Evolutionary conservation across 2,329 filamentous ascomycete species (phyloP).

Genomic region (Nemania sp.): DNA sequence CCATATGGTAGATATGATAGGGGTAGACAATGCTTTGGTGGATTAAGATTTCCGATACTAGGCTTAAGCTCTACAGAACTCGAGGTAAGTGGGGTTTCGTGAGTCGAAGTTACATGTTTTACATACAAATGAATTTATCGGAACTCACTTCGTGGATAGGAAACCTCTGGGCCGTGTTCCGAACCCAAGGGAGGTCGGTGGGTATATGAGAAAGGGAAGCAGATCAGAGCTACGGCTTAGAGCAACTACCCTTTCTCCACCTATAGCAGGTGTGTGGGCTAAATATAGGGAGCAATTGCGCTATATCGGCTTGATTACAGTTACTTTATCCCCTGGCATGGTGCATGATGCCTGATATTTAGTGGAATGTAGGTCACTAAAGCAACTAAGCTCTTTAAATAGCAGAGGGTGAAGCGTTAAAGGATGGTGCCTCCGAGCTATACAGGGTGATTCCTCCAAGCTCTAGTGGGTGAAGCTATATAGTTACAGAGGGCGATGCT

Average conservation of each 20-base stretch:
- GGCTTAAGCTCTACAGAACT: constrained; percentile 5
- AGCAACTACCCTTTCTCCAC: not conserved
- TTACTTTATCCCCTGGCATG: not conserved
- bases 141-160: not conserved
- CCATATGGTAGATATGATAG: too few species aligned
- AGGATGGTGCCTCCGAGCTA: too few species aligned
- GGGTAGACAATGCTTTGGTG: too few species aligned
- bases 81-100: not conserved
- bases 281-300: not conserved
- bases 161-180: constrained; percentile 5
- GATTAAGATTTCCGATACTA: too few species aligned
- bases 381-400: not conserved
- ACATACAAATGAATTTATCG: constrained; percentile 3
- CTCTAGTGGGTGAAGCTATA: too few species aligned
- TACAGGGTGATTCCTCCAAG: too few species aligned
- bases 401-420: constrained; percentile 1
- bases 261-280: not conserved
- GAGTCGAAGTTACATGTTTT: not conserved
- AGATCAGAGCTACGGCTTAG: not conserved
- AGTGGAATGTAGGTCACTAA: constrained; percentile 1
- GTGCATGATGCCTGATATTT: not conserved
- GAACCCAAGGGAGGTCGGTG: constrained; percentile 3
- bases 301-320: not conserved
- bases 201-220: constrained; percentile 14
- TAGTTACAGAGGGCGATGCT: too few species aligned